Conservation (phyloP, 2,329 filamentous ascomycete species). For the Xenoacremonium recifei region DNA sequence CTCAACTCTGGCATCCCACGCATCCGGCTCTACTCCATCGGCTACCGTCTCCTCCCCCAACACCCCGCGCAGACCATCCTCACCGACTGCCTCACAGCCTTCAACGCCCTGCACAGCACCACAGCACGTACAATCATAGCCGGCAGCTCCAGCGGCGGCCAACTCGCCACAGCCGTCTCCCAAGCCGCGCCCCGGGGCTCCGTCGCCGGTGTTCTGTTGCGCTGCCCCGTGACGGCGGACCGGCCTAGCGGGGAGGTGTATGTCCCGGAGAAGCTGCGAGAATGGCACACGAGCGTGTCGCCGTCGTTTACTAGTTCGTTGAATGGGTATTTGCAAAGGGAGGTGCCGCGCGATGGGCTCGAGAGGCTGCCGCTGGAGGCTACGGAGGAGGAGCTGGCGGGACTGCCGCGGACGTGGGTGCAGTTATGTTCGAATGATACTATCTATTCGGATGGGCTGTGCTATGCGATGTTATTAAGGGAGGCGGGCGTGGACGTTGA, state of each 20-base stretch:
- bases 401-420: slow-evolving; percentile 43
- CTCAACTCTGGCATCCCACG: slow-evolving; percentile 27
- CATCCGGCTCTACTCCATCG: slow-evolving; percentile 41
- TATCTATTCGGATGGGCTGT: slow-evolving; percentile 50
- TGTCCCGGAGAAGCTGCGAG: slow-evolving; percentile 34
- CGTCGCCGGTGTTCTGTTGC: slow-evolving; percentile 42
- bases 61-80: slow-evolving; percentile 39
- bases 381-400: slow-evolving; percentile 24
- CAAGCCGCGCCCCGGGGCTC: slow-evolving; percentile 26
- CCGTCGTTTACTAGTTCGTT: slow-evolving; percentile 37
- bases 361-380: slow-evolving; percentile 42
- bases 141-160: slow-evolving; percentile 48
- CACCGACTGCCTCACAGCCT: slow-evolving; percentile 40
- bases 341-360: slow-evolving; percentile 39
- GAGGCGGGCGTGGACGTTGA: slow-evolving; percentile 38
- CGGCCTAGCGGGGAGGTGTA: slow-evolving; percentile 34
- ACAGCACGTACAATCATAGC: slow-evolving; percentile 31
- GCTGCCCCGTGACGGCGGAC: slow-evolving; percentile 48
- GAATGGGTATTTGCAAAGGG: slow-evolving; percentile 30
- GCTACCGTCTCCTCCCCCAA: slow-evolving; percentile 44
- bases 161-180: slow-evolving; percentile 45
- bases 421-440: slow-evolving; percentile 51
- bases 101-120: slow-evolving; percentile 17
- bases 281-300: slow-evolving; percentile 39
- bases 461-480: slow-evolving; percentile 44